These are phyloP conservation scores for Ananas comosus DNA, from an alignment of 176 grass and related monocot species.

Conservation along the genomic window DNA sequence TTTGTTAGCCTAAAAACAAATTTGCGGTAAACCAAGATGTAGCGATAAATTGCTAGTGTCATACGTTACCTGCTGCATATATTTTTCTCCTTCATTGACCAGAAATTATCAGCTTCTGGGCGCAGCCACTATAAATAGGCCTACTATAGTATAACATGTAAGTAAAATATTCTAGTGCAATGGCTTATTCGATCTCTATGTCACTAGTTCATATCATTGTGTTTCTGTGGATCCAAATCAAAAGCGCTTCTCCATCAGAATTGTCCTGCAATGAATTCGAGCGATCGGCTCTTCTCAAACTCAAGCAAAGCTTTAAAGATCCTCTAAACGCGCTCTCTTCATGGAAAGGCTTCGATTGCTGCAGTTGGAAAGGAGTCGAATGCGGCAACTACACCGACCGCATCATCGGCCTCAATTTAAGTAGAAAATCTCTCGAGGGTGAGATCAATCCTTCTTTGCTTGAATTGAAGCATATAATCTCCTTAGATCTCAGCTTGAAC, in stretches of 20 bases:
- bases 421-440: neutral
- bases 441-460: constrained; percentile 18
- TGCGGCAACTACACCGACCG: constrained; percentile 17
- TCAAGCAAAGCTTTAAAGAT: constrained; percentile 23
- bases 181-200: neutral
- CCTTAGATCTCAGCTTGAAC: constrained; percentile 36
- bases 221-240: neutral
- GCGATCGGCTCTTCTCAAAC: constrained; percentile 12
- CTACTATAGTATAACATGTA: neutral
- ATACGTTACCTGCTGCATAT: too few species aligned
- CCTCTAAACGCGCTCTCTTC: constrained; percentile 2
- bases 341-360: constrained; percentile 26
- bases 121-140: neutral
- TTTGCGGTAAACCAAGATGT: too few species aligned
- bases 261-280: neutral
- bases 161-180: neutral
- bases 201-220: neutral
- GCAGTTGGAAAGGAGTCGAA: constrained; percentile 23
- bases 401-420: constrained; percentile 29
- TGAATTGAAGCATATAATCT: constrained; percentile 9
- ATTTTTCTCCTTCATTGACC: too few species aligned
- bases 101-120: neutral
- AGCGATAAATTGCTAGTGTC: too few species aligned
- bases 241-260: neutral
- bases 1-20: too few species aligned